Conservation (phyloP, 208 protist species). For the Trypanosomatidae sp. region DNA sequence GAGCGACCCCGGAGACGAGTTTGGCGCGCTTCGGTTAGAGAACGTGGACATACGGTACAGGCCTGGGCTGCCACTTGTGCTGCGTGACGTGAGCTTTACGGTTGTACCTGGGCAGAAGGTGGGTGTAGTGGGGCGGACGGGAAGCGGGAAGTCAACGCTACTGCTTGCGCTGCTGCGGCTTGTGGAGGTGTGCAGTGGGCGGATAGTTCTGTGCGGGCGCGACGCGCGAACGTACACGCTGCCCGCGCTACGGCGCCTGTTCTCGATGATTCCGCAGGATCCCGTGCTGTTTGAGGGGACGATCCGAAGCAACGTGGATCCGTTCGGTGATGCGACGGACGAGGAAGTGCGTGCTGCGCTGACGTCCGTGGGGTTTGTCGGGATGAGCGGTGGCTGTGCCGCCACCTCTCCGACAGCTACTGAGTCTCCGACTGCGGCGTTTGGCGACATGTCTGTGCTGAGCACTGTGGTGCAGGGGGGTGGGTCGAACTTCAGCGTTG, state of each 20-base stretch:
- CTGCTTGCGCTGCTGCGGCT: conserved; percentile 68
- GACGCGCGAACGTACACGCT: conserved; percentile 34
- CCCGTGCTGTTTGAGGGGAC: conserved; percentile 74
- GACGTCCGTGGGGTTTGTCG: conserved; percentile 33
- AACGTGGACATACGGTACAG: conserved; percentile 81
- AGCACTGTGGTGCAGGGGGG: conserved; percentile 46
- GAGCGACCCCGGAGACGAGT: background rate
- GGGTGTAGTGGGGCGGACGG: conserved; percentile 79
- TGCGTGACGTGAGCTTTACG: conserved; percentile 55
- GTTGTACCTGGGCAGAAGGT: conserved; percentile 76
- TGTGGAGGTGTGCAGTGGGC: conserved; percentile 43
- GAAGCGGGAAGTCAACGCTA: conserved; percentile 85
- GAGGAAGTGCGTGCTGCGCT: conserved; percentile 35
- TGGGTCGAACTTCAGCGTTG: conserved; percentile 67
- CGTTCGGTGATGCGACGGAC: conserved; percentile 41
- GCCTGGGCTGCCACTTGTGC: conserved; percentile 66
- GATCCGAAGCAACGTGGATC: conserved; percentile 73
- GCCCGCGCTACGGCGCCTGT: conserved; percentile 43
- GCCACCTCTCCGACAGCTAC: background rate
- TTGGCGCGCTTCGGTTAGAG: conserved; percentile 49
- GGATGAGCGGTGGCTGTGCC: conserved; percentile 6
- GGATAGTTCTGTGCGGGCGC: conserved; percentile 37
- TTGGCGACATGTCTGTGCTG: background rate
- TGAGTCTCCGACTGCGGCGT: too few species aligned
- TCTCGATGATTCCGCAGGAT: conserved; percentile 81